Percentiles rank a stretch among this genome's conserved stretches.
Evolutionary conservation across 2,329 filamentous ascomycete species (phyloP).

Genomic region (Coniochaeta sp.): DNA sequence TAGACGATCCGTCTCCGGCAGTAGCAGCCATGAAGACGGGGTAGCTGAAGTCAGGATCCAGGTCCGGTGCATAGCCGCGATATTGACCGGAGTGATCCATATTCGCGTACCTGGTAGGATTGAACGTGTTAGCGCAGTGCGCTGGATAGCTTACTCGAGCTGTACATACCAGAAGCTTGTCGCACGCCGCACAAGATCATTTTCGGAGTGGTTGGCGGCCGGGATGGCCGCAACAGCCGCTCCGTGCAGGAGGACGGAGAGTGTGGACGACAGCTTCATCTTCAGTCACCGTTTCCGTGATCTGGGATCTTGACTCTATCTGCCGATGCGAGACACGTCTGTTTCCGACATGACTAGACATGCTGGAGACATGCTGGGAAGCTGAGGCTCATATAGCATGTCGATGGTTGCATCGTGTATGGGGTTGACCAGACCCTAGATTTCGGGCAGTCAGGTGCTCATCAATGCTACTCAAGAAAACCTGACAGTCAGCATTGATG

Average conservation of each 20-base stretch:
- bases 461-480: not conserved
- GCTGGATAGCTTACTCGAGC: not conserved
- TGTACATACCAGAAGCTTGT: conserved; percentile 29
- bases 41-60: conserved; percentile 28
- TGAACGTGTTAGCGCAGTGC: not conserved
- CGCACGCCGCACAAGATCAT: conserved; percentile 9
- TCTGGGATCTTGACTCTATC: not conserved
- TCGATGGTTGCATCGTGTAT: not conserved
- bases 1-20: conserved; percentile 26
- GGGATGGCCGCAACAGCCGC: conserved; percentile 10
- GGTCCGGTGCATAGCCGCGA: conserved; percentile 31
- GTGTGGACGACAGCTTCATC: conserved; percentile 9
- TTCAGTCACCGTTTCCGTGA: not conserved
- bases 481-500: not conserved
- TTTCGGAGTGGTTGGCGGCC: conserved; percentile 3
- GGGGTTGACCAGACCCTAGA: not conserved
- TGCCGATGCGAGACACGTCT: not conserved
- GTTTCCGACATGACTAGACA: not conserved
- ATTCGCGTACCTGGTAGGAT: conserved; percentile 14
- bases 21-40: conserved; percentile 28
- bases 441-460: not conserved
- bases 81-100: conserved; percentile 28
- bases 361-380: not conserved
- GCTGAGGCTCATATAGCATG: not conserved
- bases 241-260: conserved; percentile 9